These are phyloP conservation scores for Aspergillus flavus DNA, from an alignment of 2,329 filamentous ascomycete genomes.

Conservation along the genomic window DNA sequence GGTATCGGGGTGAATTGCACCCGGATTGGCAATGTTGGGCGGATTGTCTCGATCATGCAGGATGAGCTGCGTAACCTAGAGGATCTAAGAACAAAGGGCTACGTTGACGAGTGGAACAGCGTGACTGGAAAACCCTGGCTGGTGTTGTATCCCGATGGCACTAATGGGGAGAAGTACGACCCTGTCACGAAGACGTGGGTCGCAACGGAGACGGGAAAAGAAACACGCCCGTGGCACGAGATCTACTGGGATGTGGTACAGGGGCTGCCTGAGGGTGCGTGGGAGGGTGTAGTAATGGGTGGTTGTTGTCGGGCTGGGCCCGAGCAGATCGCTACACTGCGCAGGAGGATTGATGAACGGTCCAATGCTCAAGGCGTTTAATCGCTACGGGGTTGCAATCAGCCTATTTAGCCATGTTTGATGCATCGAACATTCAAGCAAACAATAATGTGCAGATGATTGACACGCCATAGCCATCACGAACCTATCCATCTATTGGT, in stretches of 20 bases:
- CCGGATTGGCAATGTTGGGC: constrained; percentile 3
- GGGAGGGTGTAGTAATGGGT: constrained; percentile 18
- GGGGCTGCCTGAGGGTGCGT: constrained; percentile 7
- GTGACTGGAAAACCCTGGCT: constrained; percentile 48
- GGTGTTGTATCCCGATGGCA: constrained; percentile 70
- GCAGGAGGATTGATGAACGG: constrained; percentile 10
- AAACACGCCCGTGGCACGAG: constrained; percentile 19
- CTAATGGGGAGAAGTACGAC: constrained; percentile 69
- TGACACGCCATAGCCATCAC: background rate
- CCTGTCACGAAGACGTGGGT: constrained; percentile 64
- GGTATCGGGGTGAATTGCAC: constrained; percentile 71
- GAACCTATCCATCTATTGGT: background rate
- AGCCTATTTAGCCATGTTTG: too few species aligned
- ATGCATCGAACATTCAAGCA: background rate
- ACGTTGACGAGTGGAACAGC: constrained; percentile 26
- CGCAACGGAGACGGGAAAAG: constrained; percentile 25
- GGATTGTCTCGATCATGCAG: constrained; percentile 31
- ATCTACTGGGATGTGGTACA: constrained; percentile 16
- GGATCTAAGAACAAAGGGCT: constrained; percentile 28
- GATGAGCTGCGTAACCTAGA: constrained; percentile 45
- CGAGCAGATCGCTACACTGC: constrained; percentile 17
- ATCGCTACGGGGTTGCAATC: background rate
- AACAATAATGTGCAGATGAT: background rate
- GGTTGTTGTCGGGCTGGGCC: constrained; percentile 21
- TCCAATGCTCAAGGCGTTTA: background rate